Conservation (phyloP, 192 early-diverging fungal genomes). For the Coemansia sp. region DNA sequence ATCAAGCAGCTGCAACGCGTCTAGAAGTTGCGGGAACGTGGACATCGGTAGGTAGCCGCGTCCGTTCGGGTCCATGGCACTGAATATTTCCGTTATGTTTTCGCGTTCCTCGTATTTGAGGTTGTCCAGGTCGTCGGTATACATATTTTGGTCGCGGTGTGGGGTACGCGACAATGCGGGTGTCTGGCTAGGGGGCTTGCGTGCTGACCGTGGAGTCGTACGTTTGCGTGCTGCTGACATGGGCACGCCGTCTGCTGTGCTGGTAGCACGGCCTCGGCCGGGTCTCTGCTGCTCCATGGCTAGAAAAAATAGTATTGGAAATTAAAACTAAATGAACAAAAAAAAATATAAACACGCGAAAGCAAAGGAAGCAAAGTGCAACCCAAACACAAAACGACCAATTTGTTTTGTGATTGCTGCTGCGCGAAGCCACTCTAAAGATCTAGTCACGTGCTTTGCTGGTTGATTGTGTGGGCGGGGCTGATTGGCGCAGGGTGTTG, state of each 20-base stretch:
- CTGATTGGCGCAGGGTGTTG: not conserved
- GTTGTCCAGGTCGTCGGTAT: not conserved
- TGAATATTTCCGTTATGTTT: slow-evolving; percentile 44
- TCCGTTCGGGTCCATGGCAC: slow-evolving; percentile 28
- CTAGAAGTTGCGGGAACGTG: slow-evolving; percentile 18
- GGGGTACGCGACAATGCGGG: not conserved
- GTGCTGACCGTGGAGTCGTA: not conserved
- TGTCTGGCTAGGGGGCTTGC: not conserved
- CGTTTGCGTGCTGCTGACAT: slow-evolving; percentile 5
- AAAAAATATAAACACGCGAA: not conserved
- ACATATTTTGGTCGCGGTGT: not conserved
- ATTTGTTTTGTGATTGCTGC: too few species aligned
- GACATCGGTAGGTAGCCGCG: slow-evolving; percentile 32
- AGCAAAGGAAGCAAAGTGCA: not conserved
- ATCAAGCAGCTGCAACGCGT: slow-evolving; percentile 18
- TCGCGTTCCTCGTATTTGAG: slow-evolving; percentile 40
- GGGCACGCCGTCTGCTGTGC: slow-evolving; percentile 15
- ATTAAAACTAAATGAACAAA: not conserved
- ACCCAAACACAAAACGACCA: too few species aligned
- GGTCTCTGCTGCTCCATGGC: not conserved
- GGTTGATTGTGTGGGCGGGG: not conserved
- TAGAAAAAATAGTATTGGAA: not conserved
- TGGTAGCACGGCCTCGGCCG: slow-evolving; percentile 1
- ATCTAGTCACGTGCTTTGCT: not conserved
- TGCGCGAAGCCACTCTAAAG: too few species aligned